phyloP scores from a whole-genome alignment of 1,284 basidiomycete species.

The Cerrena zonata region DNA sequence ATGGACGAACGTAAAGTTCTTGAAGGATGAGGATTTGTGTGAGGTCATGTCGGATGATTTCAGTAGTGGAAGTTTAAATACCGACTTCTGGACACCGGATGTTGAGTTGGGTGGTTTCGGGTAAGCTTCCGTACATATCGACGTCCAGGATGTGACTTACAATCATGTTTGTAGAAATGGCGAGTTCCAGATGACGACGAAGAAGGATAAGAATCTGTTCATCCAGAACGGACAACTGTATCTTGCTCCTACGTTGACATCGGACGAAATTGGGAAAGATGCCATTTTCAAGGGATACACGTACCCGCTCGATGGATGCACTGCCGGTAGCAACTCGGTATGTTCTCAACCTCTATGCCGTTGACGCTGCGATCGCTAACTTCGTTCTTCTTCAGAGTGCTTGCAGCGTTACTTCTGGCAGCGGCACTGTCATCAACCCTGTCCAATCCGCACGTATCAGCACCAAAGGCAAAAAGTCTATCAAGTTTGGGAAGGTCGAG shows the following conservation, averaged over 20 bases:
- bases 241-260: slow-evolving; percentile 77
- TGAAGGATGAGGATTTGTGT: slow-evolving; percentile 46
- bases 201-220: slow-evolving; percentile 60
- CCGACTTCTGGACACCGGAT: slow-evolving; percentile 58
- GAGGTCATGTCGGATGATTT: slow-evolving; percentile 69
- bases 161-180: slow-evolving; percentile 46
- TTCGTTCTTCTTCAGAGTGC: slow-evolving; percentile 21
- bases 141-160: neutral
- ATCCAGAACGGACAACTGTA: slow-evolving; percentile 65
- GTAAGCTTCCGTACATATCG: slow-evolving; percentile 28
- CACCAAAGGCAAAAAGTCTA: slow-evolving; percentile 55
- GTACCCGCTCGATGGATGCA: slow-evolving; percentile 66
- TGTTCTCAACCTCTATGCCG: neutral
- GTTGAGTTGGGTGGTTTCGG: slow-evolving; percentile 73
- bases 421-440: slow-evolving; percentile 60
- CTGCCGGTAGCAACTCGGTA: slow-evolving; percentile 32
- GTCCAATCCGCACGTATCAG: slow-evolving; percentile 70
- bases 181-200: slow-evolving; percentile 78
- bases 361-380: neutral
- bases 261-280: slow-evolving; percentile 51
- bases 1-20: slow-evolving; percentile 36
- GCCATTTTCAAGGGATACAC: slow-evolving; percentile 59
- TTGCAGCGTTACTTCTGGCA: slow-evolving; percentile 39
- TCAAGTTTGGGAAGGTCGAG: slow-evolving; percentile 72
- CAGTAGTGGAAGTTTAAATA: slow-evolving; percentile 35